Conservation (phyloP, 73 alveolate species). For the Paramecium biaurelia region DNA sequence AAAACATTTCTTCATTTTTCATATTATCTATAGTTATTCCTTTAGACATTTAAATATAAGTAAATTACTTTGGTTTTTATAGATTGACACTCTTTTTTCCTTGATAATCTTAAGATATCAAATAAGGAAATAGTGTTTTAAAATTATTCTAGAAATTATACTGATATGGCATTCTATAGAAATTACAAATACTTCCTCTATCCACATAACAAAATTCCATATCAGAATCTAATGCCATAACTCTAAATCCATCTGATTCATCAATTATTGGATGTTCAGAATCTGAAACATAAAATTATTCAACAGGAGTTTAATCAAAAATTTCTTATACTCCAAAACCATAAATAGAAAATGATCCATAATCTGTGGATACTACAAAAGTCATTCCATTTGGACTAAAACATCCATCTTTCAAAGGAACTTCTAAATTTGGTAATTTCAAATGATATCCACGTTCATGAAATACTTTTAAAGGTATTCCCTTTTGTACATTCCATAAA, state of each 20-base stretch:
- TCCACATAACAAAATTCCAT: constrained; percentile 49
- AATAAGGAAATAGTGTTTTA: not conserved
- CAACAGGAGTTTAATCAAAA: constrained; percentile 53
- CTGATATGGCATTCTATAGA: constrained; percentile 57
- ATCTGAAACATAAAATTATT: constrained; percentile 57
- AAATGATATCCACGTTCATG: constrained; percentile 65
- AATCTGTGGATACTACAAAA: constrained; percentile 50
- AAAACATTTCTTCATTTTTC: constrained; percentile 53
- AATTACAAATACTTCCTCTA: constrained; percentile 64
- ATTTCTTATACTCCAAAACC: constrained; percentile 46
- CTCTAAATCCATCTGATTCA: constrained; percentile 52
- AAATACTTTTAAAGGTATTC: constrained; percentile 42
- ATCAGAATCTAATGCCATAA: constrained; percentile 55
- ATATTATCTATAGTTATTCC: not conserved
- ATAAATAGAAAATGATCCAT: constrained; percentile 61
- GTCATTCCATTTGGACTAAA: constrained; percentile 61
- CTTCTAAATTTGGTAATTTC: constrained; percentile 60
- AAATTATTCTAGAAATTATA: constrained; percentile 42
- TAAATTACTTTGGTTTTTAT: not conserved
- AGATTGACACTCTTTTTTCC: constrained; percentile 17
- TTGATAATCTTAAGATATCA: not conserved
- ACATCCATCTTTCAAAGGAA: constrained; percentile 64
- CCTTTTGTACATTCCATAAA: constrained; percentile 27
- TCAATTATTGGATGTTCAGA: constrained; percentile 49
- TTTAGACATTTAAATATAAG: not conserved